Base-by-base conservation (phyloP, 495 filamentous ascomycete species). In the Aspergillus avenaceus region DNA sequence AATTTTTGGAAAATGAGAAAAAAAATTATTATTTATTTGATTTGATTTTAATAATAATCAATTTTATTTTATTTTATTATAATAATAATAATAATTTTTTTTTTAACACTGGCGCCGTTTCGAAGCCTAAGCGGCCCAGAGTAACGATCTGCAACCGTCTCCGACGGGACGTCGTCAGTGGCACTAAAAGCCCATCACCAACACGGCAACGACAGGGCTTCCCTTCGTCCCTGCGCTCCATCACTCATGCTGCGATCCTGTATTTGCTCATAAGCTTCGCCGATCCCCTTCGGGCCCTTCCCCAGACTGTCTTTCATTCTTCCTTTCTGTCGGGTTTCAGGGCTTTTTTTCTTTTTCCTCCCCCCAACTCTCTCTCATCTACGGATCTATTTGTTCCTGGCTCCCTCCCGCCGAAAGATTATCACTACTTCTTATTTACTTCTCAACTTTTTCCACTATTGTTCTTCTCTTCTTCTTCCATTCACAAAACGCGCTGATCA, bases 211-310 rank as follows among this genome's bases (percentile, higher is more conserved):
- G 49, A 49, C 54, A 61, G 58, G 58, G 58, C 55, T 66, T 55
- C 53, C 53, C 51, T 62, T 61, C 53, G 55, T 64, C 55, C 58
- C 61, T 61, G 53, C 45, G 50, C 42, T 41, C 43, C 55, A 53
- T 58, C 55, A 38, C 55, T 58, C 55, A 50, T 60, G 54, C 64
- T 56, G 63, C 47, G 59, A 66, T 60, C 62, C 65, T 62, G 61
- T 61, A 59, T 66, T 69, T 65, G 67, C 71, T 86, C 83, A 83
- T 86, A 88, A 86, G 81, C 78, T 78, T 76, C 81, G 84, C 81
- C 84, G 84, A 88, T 88, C 84, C 82, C 78, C 76, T 78, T 56
- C 49, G 53, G 53, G 58, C 52, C 58, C 59, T 76, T 78, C 70
- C 72, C 63, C 70, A 72, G 67, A 69, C 65, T 66, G 55, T 57